Evolutionary conservation across 306 rosid species (phyloP), one percentile per base, ranked within the genome.

Genomic region (Dalbergia cultrata): DNA sequence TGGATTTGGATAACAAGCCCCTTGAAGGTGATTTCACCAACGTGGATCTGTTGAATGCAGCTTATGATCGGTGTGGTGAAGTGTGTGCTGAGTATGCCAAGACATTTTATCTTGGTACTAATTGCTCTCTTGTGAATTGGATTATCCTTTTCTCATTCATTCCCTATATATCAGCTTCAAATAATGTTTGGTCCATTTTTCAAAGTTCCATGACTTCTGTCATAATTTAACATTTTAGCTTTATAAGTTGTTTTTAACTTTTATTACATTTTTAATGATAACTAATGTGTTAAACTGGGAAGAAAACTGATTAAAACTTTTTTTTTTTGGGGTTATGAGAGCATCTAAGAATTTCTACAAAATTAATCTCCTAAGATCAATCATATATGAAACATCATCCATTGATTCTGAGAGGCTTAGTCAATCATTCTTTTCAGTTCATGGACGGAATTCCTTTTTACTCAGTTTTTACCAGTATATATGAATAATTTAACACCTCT

Each of bases 71-170:
- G 8, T 92, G 99, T 84, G 97, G 95, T 63, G 92, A 92, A 78
- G 97, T 95, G 18, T 95, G 99, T 74, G 95, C 99, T 77, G 99
- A 95, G 74, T 95, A 95, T 87, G 99, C 99, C 53, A 95, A 95
- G 75, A 95, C 99, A 5, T 95, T 95, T 83, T 93, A 92, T 81
- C 82, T 95, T 45, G 99, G 99, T 95, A 41, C 67, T 37, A 37
- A 37, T 37, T 39, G 19, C 54, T 78, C 34, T 64, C 9, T 64
- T 17, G 21, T 61, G 26, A 26, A 31, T 81, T 66, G 43, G 21
- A 26, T 26, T 26, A 26, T 2, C 3, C 26, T 41, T 44, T 54
- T 83, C 58, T 60, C 21, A 13, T 17, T 53, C 69, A 41, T 41
- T 67, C 7, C 13, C 39, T 13, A 47, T 41, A 37, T 37, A 37